Base-by-base conservation (phyloP, 306 rosid species). In the Albizia julibrissin region DNA sequence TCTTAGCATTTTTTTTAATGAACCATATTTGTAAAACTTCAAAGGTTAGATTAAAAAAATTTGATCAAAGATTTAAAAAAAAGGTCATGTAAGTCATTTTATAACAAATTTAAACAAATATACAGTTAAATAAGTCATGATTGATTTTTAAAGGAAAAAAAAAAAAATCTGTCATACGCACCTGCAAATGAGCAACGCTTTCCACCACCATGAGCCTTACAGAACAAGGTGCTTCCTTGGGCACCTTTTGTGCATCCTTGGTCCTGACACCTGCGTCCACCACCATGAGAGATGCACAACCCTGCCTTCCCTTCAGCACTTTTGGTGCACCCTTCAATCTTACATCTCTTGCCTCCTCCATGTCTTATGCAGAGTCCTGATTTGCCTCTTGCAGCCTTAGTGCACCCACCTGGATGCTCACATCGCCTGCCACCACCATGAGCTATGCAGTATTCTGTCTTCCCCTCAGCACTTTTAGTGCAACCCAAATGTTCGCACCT, bases 191-290 rank as follows among this genome's bases (percentile, higher is more conserved):
- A 16, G 40, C 73, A 69, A 21, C 73, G 73, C 29, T 69, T 69
- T 69, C 73, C 73, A 10, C 73, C 73, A 69, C 73, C 73, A 69
- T 69, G 73, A 37, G 73, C 73, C 43, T 69, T 69, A 5, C 73
- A 69, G 6, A 69, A 39, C 15, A 21, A 21, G 26, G 73, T 69
- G 50, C 73, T 69, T 39, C 73, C 73, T 69, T 69, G 73, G 47
- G 73, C 49, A 19, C 73, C 73, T 39, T 69, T 69, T 3, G 29
- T 21, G 73, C 73, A 69, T 19, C 73, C 50, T 19, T 37, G 73
- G 47, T 69, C 18, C 16, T 69, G 73, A 69, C 73, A 69, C 29
- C 73, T 50, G 27, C 73, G 73, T 10, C 73, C 73, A 10, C 73
- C 73, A 16, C 73, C 73, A 39, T 69, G 73, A 19, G 73, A 37